Base-by-base conservation (phyloP, 1,284 basidiomycete species). In the Agaricales sp. region DNA sequence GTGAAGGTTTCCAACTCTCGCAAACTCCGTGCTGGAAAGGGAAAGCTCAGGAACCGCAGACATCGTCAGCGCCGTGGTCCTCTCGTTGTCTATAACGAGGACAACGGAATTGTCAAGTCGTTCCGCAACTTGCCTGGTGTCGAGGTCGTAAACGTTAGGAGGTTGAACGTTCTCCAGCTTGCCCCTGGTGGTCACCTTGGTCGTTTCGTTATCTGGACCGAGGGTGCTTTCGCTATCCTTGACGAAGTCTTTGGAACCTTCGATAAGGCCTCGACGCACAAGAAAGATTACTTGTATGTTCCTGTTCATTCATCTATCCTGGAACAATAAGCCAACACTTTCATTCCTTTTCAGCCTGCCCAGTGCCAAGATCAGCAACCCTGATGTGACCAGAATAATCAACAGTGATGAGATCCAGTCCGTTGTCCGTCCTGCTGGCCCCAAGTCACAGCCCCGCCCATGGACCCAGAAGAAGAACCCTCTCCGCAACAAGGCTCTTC, bases 381-480 rank as follows among this genome's bases (percentile, higher is more conserved):
- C 94, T 52, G 95, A 98, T 62, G 86, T 99, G 56, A 96, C 95
- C 59, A 89, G 95, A 60, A 76, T 99, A 66, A 99, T 99, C 81
- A 98, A 99, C 86, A 92, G 87, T 65, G 83, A 89, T 57, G 93
- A 95, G 74, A 93, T 96, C 66, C 92, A 96, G 71, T 88, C 92
- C 50, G 88, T 97, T 62, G 81, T 97, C 60, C 91, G 94, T 63
- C 87, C 90, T 50, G 86, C 89, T 55, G 83, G 84, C 58, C 71
- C 82, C 54, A 85, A 88, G 68, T 63, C 73, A 55, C 86, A 87
- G 71, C 92, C 90, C 69, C 87, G 93, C 64, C 93, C 94, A 57
- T 96, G 92, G 90, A 93, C 92, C 57, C 95, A 98, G 77, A 94
- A 94, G 88, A 98, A 98, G 89, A 98, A 98, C 80, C 93, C 95